Evolutionary conservation across 345 rosid species (phyloP).

Genomic region (Linum usitatissimum): DNA sequence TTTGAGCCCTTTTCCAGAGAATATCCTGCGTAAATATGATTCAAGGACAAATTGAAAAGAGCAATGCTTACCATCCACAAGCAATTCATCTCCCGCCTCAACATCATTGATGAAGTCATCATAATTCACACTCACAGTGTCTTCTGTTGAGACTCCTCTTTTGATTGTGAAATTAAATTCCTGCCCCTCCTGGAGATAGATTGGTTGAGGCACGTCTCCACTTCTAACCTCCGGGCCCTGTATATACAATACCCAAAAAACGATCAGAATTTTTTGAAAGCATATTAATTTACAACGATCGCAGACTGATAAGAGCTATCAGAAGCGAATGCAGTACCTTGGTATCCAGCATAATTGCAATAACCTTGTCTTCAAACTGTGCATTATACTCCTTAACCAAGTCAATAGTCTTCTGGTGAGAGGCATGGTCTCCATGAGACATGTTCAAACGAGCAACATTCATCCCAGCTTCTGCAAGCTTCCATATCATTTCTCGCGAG

Average conservation of each 20-base stretch:
- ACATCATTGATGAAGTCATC: conserved; percentile 86
- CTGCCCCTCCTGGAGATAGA: conserved; percentile 62
- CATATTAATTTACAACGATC: background rate
- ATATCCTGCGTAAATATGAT: background rate
- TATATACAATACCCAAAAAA: conserved; percentile 9
- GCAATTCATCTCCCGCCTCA: conserved; percentile 70
- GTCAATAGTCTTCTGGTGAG: conserved; percentile 81
- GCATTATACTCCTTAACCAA: conserved; percentile 87
- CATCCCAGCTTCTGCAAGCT: conserved; percentile 85
- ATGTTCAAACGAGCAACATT: conserved; percentile 91
- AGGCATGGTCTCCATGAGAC: conserved; percentile 95
- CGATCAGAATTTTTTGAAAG: background rate
- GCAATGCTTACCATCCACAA: conserved; percentile 74
- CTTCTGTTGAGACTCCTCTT: conserved; percentile 64
- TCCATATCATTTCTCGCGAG: conserved; percentile 93
- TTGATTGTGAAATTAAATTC: conserved; percentile 79
- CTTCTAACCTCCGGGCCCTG: conserved; percentile 99
- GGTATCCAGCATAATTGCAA: conserved; percentile 89
- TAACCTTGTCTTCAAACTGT: conserved; percentile 61
- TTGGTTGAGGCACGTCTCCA: conserved; percentile 87
- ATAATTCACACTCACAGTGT: conserved; percentile 87
- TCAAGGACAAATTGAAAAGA: background rate
- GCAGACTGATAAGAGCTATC: background rate
- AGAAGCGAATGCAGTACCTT: conserved; percentile 41
- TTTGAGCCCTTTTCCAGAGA: background rate